A percentile compares a stretch with the other conserved stretches of the same genome.
Conservation (phyloP, 176 grass and related monocot genomes). For the Sorghum bicolor region DNA sequence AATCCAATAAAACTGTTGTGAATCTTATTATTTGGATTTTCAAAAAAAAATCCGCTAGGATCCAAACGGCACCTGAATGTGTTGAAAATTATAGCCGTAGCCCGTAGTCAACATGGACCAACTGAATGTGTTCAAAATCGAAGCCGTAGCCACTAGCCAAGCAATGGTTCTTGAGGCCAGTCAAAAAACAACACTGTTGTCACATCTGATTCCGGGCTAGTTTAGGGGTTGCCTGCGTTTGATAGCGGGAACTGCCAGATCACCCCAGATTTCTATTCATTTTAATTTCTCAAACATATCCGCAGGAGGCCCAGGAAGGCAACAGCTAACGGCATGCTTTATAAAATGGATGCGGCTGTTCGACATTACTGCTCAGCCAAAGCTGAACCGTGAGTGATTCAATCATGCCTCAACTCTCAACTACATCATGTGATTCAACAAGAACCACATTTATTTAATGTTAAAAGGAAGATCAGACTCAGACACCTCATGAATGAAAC, state of each 20-base stretch:
- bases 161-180: too few relatives aligned
- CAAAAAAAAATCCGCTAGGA: too few relatives aligned
- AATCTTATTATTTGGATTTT: too few relatives aligned
- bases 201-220: too few relatives aligned
- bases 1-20: too few relatives aligned
- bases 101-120: too few relatives aligned
- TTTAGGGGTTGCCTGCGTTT: too few relatives aligned
- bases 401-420: constrained; percentile 1
- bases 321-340: constrained; percentile 12
- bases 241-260: background rate
- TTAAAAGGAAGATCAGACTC: background rate
- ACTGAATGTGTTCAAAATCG: too few relatives aligned
- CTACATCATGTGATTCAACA: background rate
- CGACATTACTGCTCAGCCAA: background rate
- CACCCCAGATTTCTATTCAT: background rate
- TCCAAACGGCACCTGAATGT: too few relatives aligned
- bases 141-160: too few relatives aligned
- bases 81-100: background rate
- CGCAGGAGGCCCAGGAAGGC: background rate
- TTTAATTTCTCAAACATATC: background rate
- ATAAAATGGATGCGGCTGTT: background rate
- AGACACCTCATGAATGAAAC: background rate
- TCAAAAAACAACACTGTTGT: too few relatives aligned
- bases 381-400: background rate
- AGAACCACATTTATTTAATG: background rate